A percentile compares a stretch with the other conserved stretches of the same genome.
Conservation (phyloP, 169 alveolate genomes). For the Plasmodium adleri region DNA sequence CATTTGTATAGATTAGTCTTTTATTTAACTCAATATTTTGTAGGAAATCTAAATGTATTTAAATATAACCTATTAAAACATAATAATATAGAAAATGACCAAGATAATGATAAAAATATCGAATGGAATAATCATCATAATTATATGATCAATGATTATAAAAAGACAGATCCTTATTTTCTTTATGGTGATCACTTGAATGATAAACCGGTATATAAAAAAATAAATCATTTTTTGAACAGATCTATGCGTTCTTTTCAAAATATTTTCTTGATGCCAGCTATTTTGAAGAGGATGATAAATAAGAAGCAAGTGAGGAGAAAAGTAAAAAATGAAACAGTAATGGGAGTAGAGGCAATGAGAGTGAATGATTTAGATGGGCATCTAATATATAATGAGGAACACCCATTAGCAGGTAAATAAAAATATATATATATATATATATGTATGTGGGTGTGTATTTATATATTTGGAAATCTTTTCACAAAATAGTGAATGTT, state of each 20-base stretch:
- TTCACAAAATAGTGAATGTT: too few species aligned
- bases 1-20: constrained; percentile 42
- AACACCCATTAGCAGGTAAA: too few species aligned
- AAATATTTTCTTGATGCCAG: constrained; percentile 39
- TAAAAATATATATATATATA: too few species aligned
- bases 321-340: neutral
- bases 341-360: neutral
- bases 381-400: too few species aligned
- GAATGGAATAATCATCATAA: neutral
- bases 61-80: constrained; percentile 2
- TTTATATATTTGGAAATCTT: too few species aligned
- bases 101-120: neutral
- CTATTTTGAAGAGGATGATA: constrained; percentile 9
- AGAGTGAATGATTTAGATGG: too few species aligned
- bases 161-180: too few species aligned
- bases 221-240: constrained; percentile 23
- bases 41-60: constrained; percentile 41
- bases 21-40: constrained; percentile 60
- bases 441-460: too few species aligned
- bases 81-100: neutral
- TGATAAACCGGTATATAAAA: neutral
- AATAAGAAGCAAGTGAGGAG: neutral
- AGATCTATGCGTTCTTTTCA: constrained; percentile 52
- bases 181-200: too few species aligned
- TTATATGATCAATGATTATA: too few species aligned